Percentiles rank a stretch among this genome's conserved stretches.
Evolutionary conservation across 2,329 filamentous ascomycete genomes (phyloP).

Genomic region (Chaetothyriales sp.): DNA sequence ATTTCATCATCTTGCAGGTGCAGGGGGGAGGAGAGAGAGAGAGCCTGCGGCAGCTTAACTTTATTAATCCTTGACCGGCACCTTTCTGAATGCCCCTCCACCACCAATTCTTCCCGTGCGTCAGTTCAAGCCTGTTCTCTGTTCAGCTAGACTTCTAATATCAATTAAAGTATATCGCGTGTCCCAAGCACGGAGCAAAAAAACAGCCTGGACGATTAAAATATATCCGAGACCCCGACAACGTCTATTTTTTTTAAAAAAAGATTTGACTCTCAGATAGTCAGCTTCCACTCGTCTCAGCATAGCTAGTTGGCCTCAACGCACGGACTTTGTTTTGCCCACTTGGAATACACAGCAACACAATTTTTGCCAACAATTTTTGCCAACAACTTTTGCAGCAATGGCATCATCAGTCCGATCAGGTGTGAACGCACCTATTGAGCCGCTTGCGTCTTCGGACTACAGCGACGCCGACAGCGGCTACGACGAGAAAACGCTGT

Average conservation of each 20-base stretch:
- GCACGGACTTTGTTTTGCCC: neutral
- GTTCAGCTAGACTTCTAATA: neutral
- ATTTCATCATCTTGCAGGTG: too few relatives aligned
- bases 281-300: neutral
- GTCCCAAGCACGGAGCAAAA: neutral
- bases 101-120: too few relatives aligned
- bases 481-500: constrained; percentile 5
- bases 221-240: neutral
- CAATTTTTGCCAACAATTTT: too few relatives aligned
- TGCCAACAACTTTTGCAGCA: neutral
- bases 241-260: neutral
- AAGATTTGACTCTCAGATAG: neutral
- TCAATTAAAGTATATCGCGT: neutral
- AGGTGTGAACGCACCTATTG: neutral
- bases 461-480: constrained; percentile 4
- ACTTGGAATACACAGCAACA: neutral
- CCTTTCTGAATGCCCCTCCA: too few relatives aligned
- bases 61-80: too few relatives aligned
- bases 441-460: neutral
- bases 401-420: neutral
- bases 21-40: too few relatives aligned
- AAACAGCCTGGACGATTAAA: neutral
- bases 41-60: too few relatives aligned
- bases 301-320: neutral
- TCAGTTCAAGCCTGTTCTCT: too few relatives aligned